Percentiles rank a stretch among this genome's conserved stretches.
These are phyloP conservation scores for Botrytis fragariae DNA, from an alignment of 2,329 filamentous ascomycete species.

Conservation along the genomic window DNA sequence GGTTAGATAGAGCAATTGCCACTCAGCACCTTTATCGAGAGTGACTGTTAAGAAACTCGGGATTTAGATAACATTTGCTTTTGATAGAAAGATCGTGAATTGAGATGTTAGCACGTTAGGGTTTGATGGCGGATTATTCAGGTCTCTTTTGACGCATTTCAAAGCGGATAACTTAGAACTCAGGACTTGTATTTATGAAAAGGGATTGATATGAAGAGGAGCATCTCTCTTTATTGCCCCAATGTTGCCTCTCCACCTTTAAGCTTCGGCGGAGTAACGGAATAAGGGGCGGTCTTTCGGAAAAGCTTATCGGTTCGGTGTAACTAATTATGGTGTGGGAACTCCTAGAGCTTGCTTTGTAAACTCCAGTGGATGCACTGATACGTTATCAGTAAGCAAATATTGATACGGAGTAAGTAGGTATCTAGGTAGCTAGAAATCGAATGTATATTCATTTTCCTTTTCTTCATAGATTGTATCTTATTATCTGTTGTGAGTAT, in stretches of 20 bases:
- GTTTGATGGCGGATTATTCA: not conserved
- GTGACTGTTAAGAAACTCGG: not conserved
- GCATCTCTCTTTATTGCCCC: not conserved
- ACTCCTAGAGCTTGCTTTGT: not conserved
- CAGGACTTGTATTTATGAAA: not conserved
- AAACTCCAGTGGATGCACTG: not conserved
- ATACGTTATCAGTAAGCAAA: conserved; percentile 17
- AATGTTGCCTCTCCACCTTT: not conserved
- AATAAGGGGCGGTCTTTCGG: not conserved
- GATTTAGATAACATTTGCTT: not conserved
- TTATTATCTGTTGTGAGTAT: not conserved
- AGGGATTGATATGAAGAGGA: not conserved
- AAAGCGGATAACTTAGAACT: not conserved
- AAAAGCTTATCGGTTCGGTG: not conserved
- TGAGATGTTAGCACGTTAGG: too few species aligned
- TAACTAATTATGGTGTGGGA: not conserved
- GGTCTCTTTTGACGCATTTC: not conserved
- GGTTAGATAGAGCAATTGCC: not conserved
- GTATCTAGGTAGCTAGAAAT: not conserved
- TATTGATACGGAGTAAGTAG: not conserved
- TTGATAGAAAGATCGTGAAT: not conserved
- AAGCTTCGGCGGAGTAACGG: not conserved
- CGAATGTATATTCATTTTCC: not conserved
- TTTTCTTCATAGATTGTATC: conserved; percentile 5
- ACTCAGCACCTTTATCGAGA: not conserved